A percentile compares a stretch with the other conserved stretches of the same genome.
Conservation (phyloP, 169 alveolate genomes). For the Eimeria necatrix region DNA sequence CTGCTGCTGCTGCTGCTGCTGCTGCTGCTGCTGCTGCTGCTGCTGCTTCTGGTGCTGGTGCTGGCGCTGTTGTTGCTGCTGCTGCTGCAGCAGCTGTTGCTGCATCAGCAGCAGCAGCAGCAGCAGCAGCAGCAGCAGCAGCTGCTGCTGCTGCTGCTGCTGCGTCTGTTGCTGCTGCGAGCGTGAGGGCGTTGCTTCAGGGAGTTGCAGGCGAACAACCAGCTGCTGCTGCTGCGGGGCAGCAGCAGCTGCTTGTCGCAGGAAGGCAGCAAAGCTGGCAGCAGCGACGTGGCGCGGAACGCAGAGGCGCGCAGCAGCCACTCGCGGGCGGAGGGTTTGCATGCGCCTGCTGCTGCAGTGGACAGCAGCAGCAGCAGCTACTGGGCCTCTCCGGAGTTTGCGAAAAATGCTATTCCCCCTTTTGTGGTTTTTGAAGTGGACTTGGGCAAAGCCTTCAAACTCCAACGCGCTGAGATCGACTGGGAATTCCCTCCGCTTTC, state of each 20-base stretch:
- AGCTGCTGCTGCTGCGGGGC: slow-evolving; percentile 90
- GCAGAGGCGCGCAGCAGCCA: slow-evolving; percentile 87
- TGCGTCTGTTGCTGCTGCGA: background rate
- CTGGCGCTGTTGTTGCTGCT: slow-evolving; percentile 7
- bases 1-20: slow-evolving; percentile 3
- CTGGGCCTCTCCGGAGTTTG: slow-evolving; percentile 86
- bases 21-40: slow-evolving; percentile 10
- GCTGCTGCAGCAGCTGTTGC: slow-evolving; percentile 75
- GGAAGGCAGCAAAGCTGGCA: slow-evolving; percentile 91
- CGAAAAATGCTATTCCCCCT: slow-evolving; percentile 84
- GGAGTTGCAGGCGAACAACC: slow-evolving; percentile 93
- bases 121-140: slow-evolving; percentile 75
- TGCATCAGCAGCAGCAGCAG: slow-evolving; percentile 72
- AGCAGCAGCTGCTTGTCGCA: slow-evolving; percentile 94
- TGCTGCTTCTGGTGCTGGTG: background rate
- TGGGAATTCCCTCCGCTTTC: slow-evolving; percentile 94
- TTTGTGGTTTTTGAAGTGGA: slow-evolving; percentile 88
- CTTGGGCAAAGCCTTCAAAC: slow-evolving; percentile 89
- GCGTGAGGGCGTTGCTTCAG: slow-evolving; percentile 78
- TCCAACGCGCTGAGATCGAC: slow-evolving; percentile 86
- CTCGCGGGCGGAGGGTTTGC: slow-evolving; percentile 85
- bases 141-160: slow-evolving; percentile 34
- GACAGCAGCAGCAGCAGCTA: slow-evolving; percentile 91
- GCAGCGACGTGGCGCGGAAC: slow-evolving; percentile 90
- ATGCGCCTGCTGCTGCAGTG: slow-evolving; percentile 88